A percentile compares a stretch with the other conserved stretches of the same genome.
These are phyloP conservation scores for Scedosporium minutisporum DNA, from an alignment of 2,329 filamentous ascomycete species.

Conservation along the genomic window DNA sequence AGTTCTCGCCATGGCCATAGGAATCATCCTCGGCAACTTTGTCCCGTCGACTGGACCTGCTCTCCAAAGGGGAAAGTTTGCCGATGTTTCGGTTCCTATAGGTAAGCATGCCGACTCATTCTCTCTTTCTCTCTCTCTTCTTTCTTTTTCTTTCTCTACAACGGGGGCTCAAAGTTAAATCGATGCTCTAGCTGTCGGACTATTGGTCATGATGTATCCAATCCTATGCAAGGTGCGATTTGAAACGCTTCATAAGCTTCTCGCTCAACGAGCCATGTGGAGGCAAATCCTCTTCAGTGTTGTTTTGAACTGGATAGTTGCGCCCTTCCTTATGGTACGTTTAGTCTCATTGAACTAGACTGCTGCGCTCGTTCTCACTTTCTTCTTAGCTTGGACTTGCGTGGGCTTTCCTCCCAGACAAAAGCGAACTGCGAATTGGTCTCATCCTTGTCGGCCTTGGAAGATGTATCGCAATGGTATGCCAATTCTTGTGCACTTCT, in stretches of 20 bases:
- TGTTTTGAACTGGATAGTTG: conserved; percentile 72
- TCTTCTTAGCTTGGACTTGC: conserved; percentile 48
- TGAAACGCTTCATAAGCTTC: conserved; percentile 60
- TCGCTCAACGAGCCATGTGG: conserved; percentile 57
- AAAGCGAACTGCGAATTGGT: conserved; percentile 49
- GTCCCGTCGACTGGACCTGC: conserved; percentile 51
- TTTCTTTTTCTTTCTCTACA: not conserved
- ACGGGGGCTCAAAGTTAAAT: no score
- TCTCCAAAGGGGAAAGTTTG: conserved; percentile 62
- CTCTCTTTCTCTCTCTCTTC: not conserved
- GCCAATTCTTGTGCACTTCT: conserved; percentile 6
- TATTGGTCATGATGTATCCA: conserved; percentile 91
- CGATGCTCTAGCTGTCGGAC: conserved; percentile 52
- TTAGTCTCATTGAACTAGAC: not conserved
- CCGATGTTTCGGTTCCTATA: conserved; percentile 58
- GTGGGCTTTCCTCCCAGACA: conserved; percentile 58
- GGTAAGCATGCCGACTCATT: conserved; percentile 25
- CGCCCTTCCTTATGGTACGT: conserved; percentile 69
- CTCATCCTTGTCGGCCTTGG: conserved; percentile 77
- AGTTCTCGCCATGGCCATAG: conserved; percentile 65
- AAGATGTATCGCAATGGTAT: conserved; percentile 80
- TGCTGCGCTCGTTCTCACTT: not conserved
- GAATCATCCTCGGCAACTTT: conserved; percentile 69
- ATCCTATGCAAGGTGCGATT: conserved; percentile 81
- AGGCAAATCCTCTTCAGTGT: conserved; percentile 70